A percentile compares a stretch with the other conserved stretches of the same genome.
These are phyloP conservation scores for Phytopythium montanum DNA, from an alignment of 352 stramenopile species.

Conservation along the genomic window DNA sequence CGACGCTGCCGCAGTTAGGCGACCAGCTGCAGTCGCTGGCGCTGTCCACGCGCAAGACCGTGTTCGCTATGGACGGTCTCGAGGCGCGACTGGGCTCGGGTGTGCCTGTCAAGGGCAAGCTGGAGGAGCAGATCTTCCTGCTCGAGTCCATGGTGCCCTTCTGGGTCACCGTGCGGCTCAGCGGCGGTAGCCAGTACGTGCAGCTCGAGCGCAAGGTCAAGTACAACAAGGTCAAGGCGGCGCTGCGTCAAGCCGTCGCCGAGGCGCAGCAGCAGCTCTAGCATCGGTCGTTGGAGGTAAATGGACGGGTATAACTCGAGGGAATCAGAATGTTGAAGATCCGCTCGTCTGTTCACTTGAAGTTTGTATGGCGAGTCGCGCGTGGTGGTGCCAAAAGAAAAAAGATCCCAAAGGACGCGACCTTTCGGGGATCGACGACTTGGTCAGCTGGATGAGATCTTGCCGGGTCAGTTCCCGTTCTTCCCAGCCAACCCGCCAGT, in stretches of 20 bases:
- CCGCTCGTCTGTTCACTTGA: too few relatives aligned
- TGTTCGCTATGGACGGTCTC: slow-evolving; percentile 52
- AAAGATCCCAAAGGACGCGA: background rate
- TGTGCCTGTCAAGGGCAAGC: slow-evolving; percentile 47
- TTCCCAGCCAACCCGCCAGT: background rate
- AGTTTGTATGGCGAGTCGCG: slow-evolving; percentile 4
- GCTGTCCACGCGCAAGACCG: slow-evolving; percentile 57
- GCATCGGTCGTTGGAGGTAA: too few relatives aligned
- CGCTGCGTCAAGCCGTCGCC: slow-evolving; percentile 46
- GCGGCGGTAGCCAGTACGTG: slow-evolving; percentile 66
- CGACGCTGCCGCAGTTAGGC: slow-evolving; percentile 66
- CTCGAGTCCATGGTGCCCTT: slow-evolving; percentile 68
- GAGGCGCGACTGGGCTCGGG: slow-evolving; percentile 32
- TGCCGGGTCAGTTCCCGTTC: background rate
- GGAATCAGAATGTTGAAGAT: too few relatives aligned
- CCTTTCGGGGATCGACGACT: background rate
- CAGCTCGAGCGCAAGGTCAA: slow-evolving; percentile 51
- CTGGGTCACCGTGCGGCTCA: slow-evolving; percentile 64
- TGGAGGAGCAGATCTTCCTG: slow-evolving; percentile 68
- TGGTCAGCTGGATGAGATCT: background rate
- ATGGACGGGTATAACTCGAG: too few relatives aligned
- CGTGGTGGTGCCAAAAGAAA: background rate
- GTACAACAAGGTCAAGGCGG: slow-evolving; percentile 66
- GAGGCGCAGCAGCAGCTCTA: slow-evolving; percentile 6
- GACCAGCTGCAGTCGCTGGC: slow-evolving; percentile 74